These are phyloP conservation scores for Tardiomyces blankii DNA, from an alignment of 1,139 yeast species.

Conservation along the genomic window DNA sequence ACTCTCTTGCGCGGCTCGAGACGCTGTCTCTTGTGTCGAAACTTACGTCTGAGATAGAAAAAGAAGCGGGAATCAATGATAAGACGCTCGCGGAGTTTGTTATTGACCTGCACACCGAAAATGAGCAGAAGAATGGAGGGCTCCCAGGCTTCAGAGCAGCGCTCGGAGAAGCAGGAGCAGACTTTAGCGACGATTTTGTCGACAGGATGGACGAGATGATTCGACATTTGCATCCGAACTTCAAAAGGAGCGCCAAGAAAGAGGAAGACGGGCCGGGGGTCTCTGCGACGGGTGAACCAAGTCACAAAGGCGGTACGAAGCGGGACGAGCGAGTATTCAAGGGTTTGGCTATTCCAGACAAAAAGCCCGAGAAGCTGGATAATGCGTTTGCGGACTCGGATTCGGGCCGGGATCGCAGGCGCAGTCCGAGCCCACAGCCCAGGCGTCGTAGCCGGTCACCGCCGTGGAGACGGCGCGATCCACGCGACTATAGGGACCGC, in stretches of 20 bases:
- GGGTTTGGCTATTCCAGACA: background rate
- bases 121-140: constrained; percentile 15
- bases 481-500: background rate
- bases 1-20: constrained; percentile 23
- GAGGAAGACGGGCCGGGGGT: background rate
- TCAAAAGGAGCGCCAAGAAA: background rate
- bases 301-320: background rate
- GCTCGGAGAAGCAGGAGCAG: constrained; percentile 52
- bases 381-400: constrained; percentile 1
- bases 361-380: background rate
- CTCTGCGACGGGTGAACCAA: background rate
- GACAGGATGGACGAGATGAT: constrained; percentile 26
- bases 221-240: constrained; percentile 22
- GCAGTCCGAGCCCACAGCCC: background rate
- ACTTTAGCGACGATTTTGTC: constrained; percentile 38
- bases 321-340: background rate
- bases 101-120: constrained; percentile 30
- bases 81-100: constrained; percentile 48
- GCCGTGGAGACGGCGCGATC: constrained; percentile 1
- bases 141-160: constrained; percentile 31
- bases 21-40: constrained; percentile 24
- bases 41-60: constrained; percentile 23
- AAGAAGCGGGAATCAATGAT: constrained; percentile 29
- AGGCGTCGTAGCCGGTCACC: constrained; percentile 1
- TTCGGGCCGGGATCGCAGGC: background rate